phyloP scores from a whole-genome alignment of 495 filamentous ascomycete species.

The Lophium mytilinum region DNA sequence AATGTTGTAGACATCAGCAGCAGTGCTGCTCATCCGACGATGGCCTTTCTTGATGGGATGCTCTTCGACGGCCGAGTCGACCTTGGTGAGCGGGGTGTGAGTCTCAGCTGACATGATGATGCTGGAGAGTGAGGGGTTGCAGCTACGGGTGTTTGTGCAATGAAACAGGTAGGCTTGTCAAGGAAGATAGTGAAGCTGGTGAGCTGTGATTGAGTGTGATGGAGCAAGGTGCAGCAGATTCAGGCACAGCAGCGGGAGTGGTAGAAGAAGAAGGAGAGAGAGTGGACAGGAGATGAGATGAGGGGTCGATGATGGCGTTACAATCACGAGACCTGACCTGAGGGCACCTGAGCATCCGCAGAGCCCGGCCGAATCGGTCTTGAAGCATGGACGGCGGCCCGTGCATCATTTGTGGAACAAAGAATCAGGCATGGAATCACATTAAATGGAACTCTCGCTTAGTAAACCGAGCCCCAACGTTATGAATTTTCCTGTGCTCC shows the following conservation, averaged over 20 bases:
- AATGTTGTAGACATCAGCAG: slow-evolving; percentile 68
- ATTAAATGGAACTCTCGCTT: no score
- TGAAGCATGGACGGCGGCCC: no score
- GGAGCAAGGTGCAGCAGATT: neutral
- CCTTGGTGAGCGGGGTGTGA: slow-evolving; percentile 54
- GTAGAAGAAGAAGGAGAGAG: neutral
- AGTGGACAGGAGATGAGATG: neutral
- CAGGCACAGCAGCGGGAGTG: neutral
- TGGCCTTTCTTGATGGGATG: slow-evolving; percentile 55
- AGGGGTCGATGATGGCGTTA: neutral
- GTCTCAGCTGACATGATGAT: slow-evolving; percentile 52
- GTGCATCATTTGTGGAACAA: no score
- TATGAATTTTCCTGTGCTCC: no score
- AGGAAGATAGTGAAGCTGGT: neutral
- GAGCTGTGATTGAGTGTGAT: neutral
- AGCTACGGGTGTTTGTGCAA: neutral
- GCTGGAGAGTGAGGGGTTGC: neutral
- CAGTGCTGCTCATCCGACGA: slow-evolving; percentile 58
- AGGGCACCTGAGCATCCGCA: no score
- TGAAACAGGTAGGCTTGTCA: neutral
- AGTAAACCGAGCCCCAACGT: no score
- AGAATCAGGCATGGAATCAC: no score
- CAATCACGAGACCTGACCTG: no score
- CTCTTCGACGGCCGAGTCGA: slow-evolving; percentile 79
- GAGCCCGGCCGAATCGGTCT: no score